These are phyloP conservation scores for Piedraia hortae DNA, from an alignment of 2,329 filamentous ascomycete species.

Conservation along the genomic window DNA sequence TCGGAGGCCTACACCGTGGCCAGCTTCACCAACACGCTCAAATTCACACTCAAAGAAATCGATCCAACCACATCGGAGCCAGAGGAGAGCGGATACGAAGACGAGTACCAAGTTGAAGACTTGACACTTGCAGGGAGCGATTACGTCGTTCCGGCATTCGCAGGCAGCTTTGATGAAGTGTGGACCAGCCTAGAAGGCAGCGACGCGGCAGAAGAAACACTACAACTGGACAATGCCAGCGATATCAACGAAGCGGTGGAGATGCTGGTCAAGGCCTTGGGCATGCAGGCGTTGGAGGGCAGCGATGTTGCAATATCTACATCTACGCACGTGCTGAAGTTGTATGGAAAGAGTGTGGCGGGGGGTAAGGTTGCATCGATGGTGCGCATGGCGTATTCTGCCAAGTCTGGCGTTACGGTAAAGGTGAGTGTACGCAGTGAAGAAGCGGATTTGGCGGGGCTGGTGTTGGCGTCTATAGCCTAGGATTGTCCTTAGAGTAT, in stretches of 20 bases:
- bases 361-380: slow-evolving; percentile 70
- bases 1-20: slow-evolving; percentile 52
- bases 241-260: slow-evolving; percentile 91
- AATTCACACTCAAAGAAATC: slow-evolving; percentile 95
- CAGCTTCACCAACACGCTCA: slow-evolving; percentile 74
- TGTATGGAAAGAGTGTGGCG: slow-evolving; percentile 81
- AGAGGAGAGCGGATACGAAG: slow-evolving; percentile 78
- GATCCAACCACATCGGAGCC: slow-evolving; percentile 82
- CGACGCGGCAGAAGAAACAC: slow-evolving; percentile 69
- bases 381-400: slow-evolving; percentile 79
- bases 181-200: slow-evolving; percentile 52
- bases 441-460: slow-evolving; percentile 65
- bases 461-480: slow-evolving; percentile 63
- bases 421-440: slow-evolving; percentile 84
- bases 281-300: slow-evolving; percentile 77
- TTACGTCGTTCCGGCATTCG: slow-evolving; percentile 80
- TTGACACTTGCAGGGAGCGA: slow-evolving; percentile 76
- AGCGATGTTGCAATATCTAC: slow-evolving; percentile 72
- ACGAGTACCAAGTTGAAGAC: slow-evolving; percentile 91
- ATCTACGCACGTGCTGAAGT: slow-evolving; percentile 78
- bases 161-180: slow-evolving; percentile 79
- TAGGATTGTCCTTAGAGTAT: too few species aligned
- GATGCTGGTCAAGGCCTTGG: slow-evolving; percentile 60
- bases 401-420: slow-evolving; percentile 79
- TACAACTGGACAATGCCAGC: slow-evolving; percentile 69